A percentile compares a stretch with the other conserved stretches of the same genome.
Conservation (phyloP, 2,329 filamentous ascomycete species). For the Xylaria sp. region DNA sequence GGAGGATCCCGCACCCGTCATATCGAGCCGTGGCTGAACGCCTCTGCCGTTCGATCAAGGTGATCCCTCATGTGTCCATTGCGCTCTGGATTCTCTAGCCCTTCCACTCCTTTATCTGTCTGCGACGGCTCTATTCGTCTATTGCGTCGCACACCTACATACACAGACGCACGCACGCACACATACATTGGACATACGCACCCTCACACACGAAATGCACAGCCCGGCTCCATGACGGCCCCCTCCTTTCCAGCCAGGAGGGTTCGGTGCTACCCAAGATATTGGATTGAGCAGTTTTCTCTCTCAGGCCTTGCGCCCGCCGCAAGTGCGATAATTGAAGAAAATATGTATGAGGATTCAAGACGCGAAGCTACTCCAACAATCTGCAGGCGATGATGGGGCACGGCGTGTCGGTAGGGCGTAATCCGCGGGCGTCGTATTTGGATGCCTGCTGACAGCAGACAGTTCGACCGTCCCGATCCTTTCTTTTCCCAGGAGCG, state of each 20-base stretch:
- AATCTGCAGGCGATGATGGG: conserved; percentile 14
- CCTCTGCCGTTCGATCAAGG: conserved; percentile 11
- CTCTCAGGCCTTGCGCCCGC: conserved; percentile 10
- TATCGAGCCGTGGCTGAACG: conserved; percentile 4
- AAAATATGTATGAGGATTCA: conserved; percentile 24
- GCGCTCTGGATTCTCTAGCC: conserved; percentile 2
- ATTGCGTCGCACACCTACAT: conserved; percentile 24
- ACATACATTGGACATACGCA: too few species aligned
- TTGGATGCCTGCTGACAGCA: conserved; percentile 13
- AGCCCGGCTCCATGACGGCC: conserved; percentile 11
- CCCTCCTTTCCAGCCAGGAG: conserved; percentile 10
- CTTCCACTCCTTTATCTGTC: conserved; percentile 6
- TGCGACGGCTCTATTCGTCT: conserved; percentile 5
- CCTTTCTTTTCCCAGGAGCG: conserved; percentile 20
- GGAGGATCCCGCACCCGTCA: conserved; percentile 15
- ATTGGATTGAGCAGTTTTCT: conserved; percentile 11
- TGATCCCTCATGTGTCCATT: conserved; percentile 14
- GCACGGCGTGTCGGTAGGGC: conserved; percentile 12
- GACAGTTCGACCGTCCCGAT: conserved; percentile 10
- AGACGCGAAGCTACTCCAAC: conserved; percentile 16
- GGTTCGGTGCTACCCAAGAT: conserved; percentile 23
- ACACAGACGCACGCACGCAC: too few species aligned
- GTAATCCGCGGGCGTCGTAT: conserved; percentile 8
- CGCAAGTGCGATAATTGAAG: conserved; percentile 18
- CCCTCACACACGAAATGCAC: conserved; percentile 16